Evolutionary conservation across 2,329 filamentous ascomycete species (phyloP).

Genomic region (Dactylella cylindrospora): DNA sequence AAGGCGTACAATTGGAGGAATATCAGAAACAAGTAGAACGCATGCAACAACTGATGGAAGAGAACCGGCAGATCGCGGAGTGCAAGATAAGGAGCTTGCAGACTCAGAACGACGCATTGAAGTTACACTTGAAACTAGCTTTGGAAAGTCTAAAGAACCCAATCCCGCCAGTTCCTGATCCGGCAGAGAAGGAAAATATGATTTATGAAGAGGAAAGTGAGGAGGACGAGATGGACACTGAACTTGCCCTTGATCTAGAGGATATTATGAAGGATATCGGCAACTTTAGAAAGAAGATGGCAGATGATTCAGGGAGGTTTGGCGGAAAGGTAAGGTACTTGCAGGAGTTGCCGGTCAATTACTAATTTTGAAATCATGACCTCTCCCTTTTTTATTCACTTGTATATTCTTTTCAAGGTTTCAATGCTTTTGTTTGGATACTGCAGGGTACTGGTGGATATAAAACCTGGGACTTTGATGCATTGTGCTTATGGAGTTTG

Average conservation of each 20-base stretch:
- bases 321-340: constrained; percentile 30
- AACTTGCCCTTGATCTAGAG: constrained; percentile 77
- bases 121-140: constrained; percentile 83
- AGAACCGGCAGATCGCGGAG: constrained; percentile 83
- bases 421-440: constrained; percentile 3
- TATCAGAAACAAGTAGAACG: constrained; percentile 87
- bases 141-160: constrained; percentile 69
- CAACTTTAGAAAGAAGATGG: constrained; percentile 81
- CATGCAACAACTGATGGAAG: constrained; percentile 96
- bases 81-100: constrained; percentile 89
- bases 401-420: neutral
- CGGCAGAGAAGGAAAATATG: constrained; percentile 64
- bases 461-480: neutral
- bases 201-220: constrained; percentile 56
- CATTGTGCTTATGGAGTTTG: constrained; percentile 19
- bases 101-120: constrained; percentile 85
- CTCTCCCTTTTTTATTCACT: neutral
- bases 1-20: constrained; percentile 84
- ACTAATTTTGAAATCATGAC: neutral
- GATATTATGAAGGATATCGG: constrained; percentile 77
- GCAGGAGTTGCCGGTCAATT: constrained; percentile 39
- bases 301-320: constrained; percentile 74
- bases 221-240: constrained; percentile 59
- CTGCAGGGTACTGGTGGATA: constrained; percentile 14
- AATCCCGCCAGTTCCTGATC: constrained; percentile 66